Conservation (phyloP, 1,284 basidiomycete genomes). For the Pseudozyma hubeiensis region DNA sequence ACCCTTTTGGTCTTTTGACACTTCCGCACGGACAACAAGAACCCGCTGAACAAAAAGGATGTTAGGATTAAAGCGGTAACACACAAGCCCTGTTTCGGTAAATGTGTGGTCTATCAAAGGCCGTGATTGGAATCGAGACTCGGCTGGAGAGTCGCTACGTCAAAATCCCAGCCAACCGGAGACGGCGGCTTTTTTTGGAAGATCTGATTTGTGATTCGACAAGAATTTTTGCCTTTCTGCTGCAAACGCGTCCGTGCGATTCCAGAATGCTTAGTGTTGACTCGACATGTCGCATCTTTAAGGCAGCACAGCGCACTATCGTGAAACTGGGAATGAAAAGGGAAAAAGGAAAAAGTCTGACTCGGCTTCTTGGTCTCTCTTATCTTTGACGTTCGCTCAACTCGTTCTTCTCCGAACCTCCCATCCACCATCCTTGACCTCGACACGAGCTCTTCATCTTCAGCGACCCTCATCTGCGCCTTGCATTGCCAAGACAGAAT, state of each 20-base stretch:
- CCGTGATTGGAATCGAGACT: too few relatives aligned
- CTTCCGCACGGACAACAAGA: slow-evolving; percentile 4
- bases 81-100: too few relatives aligned
- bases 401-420: background rate
- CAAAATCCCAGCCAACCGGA: background rate
- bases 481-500: background rate
- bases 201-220: slow-evolving; percentile 24
- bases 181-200: background rate
- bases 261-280: slow-evolving; percentile 1
- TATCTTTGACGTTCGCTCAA: slow-evolving; percentile 3
- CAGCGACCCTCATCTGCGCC: background rate
- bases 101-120: too few relatives aligned
- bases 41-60: background rate
- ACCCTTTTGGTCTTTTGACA: background rate
- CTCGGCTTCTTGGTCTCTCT: slow-evolving; percentile 9
- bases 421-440: background rate
- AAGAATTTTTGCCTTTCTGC: slow-evolving; percentile 13
- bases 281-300: slow-evolving; percentile 1
- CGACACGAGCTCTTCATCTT: too few relatives aligned
- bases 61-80: background rate
- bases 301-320: slow-evolving; percentile 6
- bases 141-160: background rate
- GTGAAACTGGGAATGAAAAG: too few relatives aligned
- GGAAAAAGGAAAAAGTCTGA: background rate
- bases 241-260: slow-evolving; percentile 11